These are phyloP conservation scores for Coriaria nepalensis DNA, from an alignment of 306 rosid species.

Conservation along the genomic window DNA sequence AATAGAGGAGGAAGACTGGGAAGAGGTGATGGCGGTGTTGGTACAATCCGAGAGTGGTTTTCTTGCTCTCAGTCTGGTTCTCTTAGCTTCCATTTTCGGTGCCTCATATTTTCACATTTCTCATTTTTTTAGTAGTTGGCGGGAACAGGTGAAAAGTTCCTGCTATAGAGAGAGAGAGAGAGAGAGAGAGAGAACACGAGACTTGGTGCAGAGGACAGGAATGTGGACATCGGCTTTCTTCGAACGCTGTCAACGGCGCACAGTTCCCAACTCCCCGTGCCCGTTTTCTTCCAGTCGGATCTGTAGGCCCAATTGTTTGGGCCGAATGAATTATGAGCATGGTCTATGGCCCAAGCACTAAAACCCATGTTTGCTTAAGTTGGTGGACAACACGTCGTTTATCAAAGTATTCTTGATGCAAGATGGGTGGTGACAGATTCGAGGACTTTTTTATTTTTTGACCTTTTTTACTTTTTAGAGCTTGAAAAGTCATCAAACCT, in stretches of 20 bases:
- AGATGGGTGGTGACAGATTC: no score
- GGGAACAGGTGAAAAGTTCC: conserved; percentile 10
- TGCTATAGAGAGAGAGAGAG: fast-evolving
- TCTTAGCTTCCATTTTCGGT: conserved; percentile 28
- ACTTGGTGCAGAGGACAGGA: not conserved
- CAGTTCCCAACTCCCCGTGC: no score
- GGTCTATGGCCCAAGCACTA: no score
- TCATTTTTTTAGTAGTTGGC: conserved; percentile 5
- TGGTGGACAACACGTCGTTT: no score
- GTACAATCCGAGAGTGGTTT: conserved; percentile 54
- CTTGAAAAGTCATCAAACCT: not conserved
- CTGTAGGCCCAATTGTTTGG: no score
- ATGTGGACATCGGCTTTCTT: not conserved
- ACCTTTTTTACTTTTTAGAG: not conserved
- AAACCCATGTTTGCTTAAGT: no score
- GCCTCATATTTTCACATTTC: not conserved
- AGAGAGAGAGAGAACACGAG: not conserved
- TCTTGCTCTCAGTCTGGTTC: conserved; percentile 19
- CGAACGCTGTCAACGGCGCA: no score
- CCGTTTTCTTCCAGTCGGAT: no score
- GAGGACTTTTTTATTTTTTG: not conserved
- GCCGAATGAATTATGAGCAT: no score
- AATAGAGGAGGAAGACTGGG: conserved; percentile 16
- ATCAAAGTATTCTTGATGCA: no score
- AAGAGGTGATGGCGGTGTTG: conserved; percentile 20